Evolutionary conservation across 2,329 filamentous ascomycete species (phyloP), one percentile per base, ranked within the genome.

Genomic region (Phaeosphaeriaceae sp.): DNA sequence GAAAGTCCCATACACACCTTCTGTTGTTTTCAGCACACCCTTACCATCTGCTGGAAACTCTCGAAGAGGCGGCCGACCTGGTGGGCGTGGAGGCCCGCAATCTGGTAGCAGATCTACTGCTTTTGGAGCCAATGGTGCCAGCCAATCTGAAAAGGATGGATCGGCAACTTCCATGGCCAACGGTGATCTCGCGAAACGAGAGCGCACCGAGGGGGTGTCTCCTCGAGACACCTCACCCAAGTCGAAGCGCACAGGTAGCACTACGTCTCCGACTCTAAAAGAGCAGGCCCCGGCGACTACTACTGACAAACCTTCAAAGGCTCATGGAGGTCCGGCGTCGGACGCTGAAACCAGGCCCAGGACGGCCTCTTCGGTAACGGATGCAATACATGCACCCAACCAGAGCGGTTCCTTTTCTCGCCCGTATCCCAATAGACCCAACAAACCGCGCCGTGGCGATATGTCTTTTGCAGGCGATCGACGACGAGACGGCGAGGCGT

Each of bases 1-100:
- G 50, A 83, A 86, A 1, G 84, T 97, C 48, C 85, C 87, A 28
- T 93, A 92, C 66, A 90, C 90, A 11, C 93, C 92, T 7, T 88
- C 85, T 12, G 91, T 94, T 40, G 87, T 87, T 49, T 97, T 96
- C 74, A 88, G 90, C 70, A 97, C 94, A 0, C 90, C 89, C 21
- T 73, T 96, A 33, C 85, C 87, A n/a, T 73, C 61, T 26, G 69
- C 72, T 34, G 64, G 68, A 20, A 70, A 76, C 54, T 53, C 65
- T 3, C 64, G 72, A 18, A 63, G 72, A 59, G 72, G 72, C 34
- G 72, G 71, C 8, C 75, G 78, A 42, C 77, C 81, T 48, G 77
- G 81, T 61, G 81, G 82, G 44, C 81, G 83, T 52, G 77, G 82
- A 63, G 74, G 79, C 44, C 75, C 80, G 46, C 81, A 85, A 67